Percentiles rank a stretch among this genome's conserved stretches.
phyloP scores from a whole-genome alignment of 768 basidiomycete genomes.

The Termitomyces bulborhizus region DNA sequence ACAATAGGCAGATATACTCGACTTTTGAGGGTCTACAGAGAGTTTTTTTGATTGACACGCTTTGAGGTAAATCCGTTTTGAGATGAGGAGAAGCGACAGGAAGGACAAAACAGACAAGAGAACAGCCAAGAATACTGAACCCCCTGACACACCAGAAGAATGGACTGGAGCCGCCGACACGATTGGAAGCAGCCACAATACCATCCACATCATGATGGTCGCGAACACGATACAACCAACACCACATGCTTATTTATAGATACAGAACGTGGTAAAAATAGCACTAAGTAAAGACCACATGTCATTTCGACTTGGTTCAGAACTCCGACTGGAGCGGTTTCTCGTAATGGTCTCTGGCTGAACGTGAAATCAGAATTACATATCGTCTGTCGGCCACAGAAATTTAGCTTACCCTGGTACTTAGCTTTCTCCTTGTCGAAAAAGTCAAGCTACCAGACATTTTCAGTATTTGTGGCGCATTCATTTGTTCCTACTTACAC shows the following conservation, averaged over 20 bases:
- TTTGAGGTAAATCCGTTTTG: conserved; percentile 24
- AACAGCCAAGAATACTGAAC: conserved; percentile 20
- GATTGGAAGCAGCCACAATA: conserved; percentile 3
- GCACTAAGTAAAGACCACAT: neutral
- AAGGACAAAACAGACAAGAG: conserved; percentile 18
- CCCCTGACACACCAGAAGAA: conserved; percentile 10
- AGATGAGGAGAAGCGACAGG: conserved; percentile 19
- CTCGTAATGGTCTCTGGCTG: conserved; percentile 5
- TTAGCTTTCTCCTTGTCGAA: conserved; percentile 22
- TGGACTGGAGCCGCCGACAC: conserved; percentile 10
- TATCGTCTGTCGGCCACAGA: neutral
- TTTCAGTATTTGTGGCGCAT: conserved; percentile 15
- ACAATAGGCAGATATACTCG: conserved; percentile 13
- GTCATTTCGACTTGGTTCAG: neutral
- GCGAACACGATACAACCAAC: neutral
- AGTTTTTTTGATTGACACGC: conserved; percentile 14
- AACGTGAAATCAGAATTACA: neutral
- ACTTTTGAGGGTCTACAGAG: conserved; percentile 1
- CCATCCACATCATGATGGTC: conserved; percentile 4
- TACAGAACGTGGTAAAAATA: neutral
- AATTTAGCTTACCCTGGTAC: conserved; percentile 18
- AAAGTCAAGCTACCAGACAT: conserved; percentile 22
- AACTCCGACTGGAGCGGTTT: neutral
- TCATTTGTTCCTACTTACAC: conserved; percentile 18
- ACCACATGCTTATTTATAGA: neutral